A percentile compares a stretch with the other conserved stretches of the same genome.
phyloP scores from a whole-genome alignment of 2,329 filamentous ascomycete species.

The Helotiales sp. region DNA sequence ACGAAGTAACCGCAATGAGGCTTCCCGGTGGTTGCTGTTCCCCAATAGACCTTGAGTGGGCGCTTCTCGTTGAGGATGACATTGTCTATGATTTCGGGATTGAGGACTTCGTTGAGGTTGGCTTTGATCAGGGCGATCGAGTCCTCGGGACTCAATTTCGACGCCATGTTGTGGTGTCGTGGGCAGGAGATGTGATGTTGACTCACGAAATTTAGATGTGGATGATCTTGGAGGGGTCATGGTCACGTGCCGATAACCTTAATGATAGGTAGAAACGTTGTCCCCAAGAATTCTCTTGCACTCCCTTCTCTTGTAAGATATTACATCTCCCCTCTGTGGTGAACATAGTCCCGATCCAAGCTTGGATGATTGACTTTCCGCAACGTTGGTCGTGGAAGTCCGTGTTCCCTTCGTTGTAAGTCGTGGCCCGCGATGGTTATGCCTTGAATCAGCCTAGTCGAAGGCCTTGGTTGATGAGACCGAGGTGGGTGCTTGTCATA shows the following conservation, averaged over 20 bases:
- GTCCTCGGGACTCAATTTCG: constrained; percentile 48
- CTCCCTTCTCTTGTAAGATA: too few relatives aligned
- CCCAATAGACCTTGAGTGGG: constrained; percentile 81
- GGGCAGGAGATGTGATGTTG: constrained; percentile 5
- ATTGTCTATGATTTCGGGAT: constrained; percentile 78
- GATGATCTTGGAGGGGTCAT: constrained; percentile 13
- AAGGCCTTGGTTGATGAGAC: too few relatives aligned
- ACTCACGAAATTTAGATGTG: constrained; percentile 12
- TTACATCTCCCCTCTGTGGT: too few relatives aligned
- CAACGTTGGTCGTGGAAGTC: too few relatives aligned
- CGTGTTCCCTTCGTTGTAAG: too few relatives aligned
- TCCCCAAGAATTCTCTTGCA: too few relatives aligned
- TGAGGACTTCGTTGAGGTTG: constrained; percentile 80
- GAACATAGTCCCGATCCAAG: too few relatives aligned
- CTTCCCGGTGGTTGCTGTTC: constrained; percentile 63
- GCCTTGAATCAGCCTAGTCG: too few relatives aligned
- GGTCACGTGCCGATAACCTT: neutral
- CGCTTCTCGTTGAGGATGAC: constrained; percentile 68
- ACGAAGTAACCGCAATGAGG: constrained; percentile 85
- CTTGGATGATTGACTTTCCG: too few relatives aligned
- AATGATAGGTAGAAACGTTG: neutral
- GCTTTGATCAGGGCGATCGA: constrained; percentile 74
- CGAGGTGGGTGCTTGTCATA: too few relatives aligned
- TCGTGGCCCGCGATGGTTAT: too few relatives aligned
- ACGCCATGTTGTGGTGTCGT: constrained; percentile 23